Evolutionary conservation across 108 stramenopile genomes (phyloP), one percentile per base, ranked within the genome.

Genomic region (Conticribra guillardii): DNA sequence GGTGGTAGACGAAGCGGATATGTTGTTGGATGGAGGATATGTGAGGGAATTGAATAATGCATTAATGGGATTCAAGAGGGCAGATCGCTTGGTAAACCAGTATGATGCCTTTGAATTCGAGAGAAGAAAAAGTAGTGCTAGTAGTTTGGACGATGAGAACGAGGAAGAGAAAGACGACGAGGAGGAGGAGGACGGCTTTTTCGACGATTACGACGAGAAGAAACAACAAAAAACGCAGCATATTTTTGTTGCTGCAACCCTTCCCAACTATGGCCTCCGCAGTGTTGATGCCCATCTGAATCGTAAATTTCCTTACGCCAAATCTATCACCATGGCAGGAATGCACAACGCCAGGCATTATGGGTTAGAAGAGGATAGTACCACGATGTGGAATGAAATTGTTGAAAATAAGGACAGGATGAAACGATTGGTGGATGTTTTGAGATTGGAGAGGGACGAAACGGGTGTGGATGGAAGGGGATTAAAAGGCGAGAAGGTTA

Each of bases 11-110:
- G 97, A 99, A 71, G 97, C 97, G 21, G 98, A 99, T 74, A 96
- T 99, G 97, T 73, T 99, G 16, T 62, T 99, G 60, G 98, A 99
- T 80, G 98, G 98, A 5, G 94, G 92, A 19, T 98, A 96, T 68
- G 75, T 90, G 49, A 85, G 86, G 44, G 81, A 85, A 17, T 57
- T 99, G 70, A 89, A 97, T 41, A 80, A 96, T 71, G 95, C 96
- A 26, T 74, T 99, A 55, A 81, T 97, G 80, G 92, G 90, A 48
- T 95, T 99, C 66, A 76, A 85, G n/a, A 82, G 96, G 15, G 90
- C 92, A n/a, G 89, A 91, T 70, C 74, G 63, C 57, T 69, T 89
- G 44, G 67, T 63, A 16, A 54, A 44, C 7, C 49, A 69, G 23
- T 80, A 70, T 62, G 69, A 60, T 27, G 34, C 41, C 34, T 34